Evolutionary conservation across 2,329 filamentous ascomycete species (phyloP).

Genomic region (Stagonosporopsis cucurbitacearum): DNA sequence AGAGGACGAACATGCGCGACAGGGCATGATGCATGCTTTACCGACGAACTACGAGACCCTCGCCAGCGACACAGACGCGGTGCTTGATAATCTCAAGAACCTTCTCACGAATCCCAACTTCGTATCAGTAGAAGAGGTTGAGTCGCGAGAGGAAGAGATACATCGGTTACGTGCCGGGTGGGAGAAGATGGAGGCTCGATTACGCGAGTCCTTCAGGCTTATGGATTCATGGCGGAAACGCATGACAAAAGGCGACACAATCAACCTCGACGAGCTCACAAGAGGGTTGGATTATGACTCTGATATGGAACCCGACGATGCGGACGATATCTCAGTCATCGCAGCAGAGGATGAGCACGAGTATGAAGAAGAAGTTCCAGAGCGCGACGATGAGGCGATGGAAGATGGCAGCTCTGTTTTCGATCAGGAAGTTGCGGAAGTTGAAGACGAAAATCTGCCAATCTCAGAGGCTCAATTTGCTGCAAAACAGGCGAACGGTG

Average conservation of each 20-base stretch:
- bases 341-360: slow-evolving; percentile 30
- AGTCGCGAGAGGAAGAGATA: slow-evolving; percentile 92
- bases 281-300: slow-evolving; percentile 68
- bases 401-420: slow-evolving; percentile 39
- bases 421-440: slow-evolving; percentile 37
- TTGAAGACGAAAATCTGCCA: slow-evolving; percentile 28
- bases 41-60: slow-evolving; percentile 72
- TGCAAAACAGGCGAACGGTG: slow-evolving; percentile 27
- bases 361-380: slow-evolving; percentile 23
- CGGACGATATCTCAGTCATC: slow-evolving; percentile 36
- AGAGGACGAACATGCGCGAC: slow-evolving; percentile 40
- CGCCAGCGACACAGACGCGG: slow-evolving; percentile 73
- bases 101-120: slow-evolving; percentile 96
- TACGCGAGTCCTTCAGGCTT: slow-evolving; percentile 86
- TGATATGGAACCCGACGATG: slow-evolving; percentile 44
- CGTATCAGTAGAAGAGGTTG: slow-evolving; percentile 92
- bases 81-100: slow-evolving; percentile 80
- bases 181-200: slow-evolving; percentile 90
- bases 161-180: slow-evolving; percentile 80
- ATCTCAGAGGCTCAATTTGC: slow-evolving; percentile 32
- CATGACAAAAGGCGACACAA: slow-evolving; percentile 72
- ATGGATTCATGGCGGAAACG: slow-evolving; percentile 91
- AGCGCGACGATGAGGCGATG: slow-evolving; percentile 29
- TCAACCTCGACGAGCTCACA: slow-evolving; percentile 67
- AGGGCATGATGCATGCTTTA: slow-evolving; percentile 52